Base-by-base conservation (phyloP, 768 basidiomycete species). In the Podaxis mareebaensis region DNA sequence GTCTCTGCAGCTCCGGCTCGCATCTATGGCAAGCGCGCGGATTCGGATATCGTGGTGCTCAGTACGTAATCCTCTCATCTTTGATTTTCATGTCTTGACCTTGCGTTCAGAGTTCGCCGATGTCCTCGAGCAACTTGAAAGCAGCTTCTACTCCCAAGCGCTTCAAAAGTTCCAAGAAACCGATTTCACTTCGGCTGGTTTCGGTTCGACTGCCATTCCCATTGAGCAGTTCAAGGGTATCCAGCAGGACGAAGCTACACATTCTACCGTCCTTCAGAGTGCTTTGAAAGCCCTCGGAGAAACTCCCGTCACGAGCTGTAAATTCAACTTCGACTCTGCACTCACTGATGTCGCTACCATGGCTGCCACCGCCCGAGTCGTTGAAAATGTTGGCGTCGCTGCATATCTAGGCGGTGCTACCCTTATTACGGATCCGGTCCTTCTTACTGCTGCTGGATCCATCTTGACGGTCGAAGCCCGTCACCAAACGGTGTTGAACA, bases 391-490 rank as follows among this genome's bases (percentile, higher is more conserved):
- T 46, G 93, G 93, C 59, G 90, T 93, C 40, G 73, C 78, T 20
- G 92, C 91, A 3, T 93, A 92, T 76, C 83, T 92, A 28, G 91
- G 91, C 61, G 91, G 84, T 58, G 85, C 89, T 6, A 79, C 83
- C 59, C 80, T 91, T 44, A 64, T 94, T 53, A 72, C 76, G 12
- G 85, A 91, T 67, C 86, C 88, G 13, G 74, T 79, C 26, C 69
- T 92, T 61, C 76, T 91, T 55, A 80, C 81, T 58, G 79, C 85
- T n/a, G 91, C 90, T 44, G 89, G 81, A 7, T 85, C 87, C 26
- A 93, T 93, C 71, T 69, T 91, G 73, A 88, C 91, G 30, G 80
- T 92, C 53, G 93, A 95, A 70, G 88, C 91, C n/a, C 88, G 93
- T 53, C 93, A 95, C 69, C 87, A 90, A 72, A 87, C 89, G 1